Percentiles rank a stretch among this genome's conserved stretches.
phyloP scores from a whole-genome alignment of 805 yeast species.

The Ogataea minuta region DNA sequence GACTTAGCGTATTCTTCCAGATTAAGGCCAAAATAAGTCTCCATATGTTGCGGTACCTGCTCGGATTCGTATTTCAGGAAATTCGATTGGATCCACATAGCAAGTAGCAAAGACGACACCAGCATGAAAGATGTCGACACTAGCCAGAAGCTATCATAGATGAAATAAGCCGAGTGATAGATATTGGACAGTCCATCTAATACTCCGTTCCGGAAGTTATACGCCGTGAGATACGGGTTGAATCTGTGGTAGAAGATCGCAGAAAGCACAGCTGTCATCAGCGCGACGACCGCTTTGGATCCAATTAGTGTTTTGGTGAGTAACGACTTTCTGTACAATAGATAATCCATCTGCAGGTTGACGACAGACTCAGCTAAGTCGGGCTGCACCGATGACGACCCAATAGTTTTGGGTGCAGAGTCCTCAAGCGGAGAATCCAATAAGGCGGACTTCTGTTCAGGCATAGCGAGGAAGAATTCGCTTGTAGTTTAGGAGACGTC shows the following conservation, averaged over 20 bases:
- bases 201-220: conserved; percentile 20
- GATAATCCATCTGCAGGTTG: conserved; percentile 62
- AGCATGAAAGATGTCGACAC: conserved; percentile 40
- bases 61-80: conserved; percentile 44
- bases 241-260: conserved; percentile 19
- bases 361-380: conserved; percentile 57
- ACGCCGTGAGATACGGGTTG: conserved; percentile 23
- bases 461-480: conserved; percentile 2
- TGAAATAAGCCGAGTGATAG: conserved; percentile 22
- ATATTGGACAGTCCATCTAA: conserved; percentile 16
- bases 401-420: conserved; percentile 51
- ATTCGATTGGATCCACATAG: conserved; percentile 44
- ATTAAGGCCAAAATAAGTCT: conserved; percentile 49
- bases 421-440: conserved; percentile 54
- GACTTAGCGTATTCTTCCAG: conserved; percentile 43
- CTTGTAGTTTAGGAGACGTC: background rate
- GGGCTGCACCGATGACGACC: conserved; percentile 50
- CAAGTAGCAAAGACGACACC: conserved; percentile 40
- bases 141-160: conserved; percentile 31
- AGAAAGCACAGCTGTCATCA: conserved; percentile 26
- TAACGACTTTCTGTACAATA: conserved; percentile 45
- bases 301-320: conserved; percentile 46
- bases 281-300: conserved; percentile 41
- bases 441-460: conserved; percentile 48
- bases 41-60: conserved; percentile 36